Conservation (phyloP, 2,329 filamentous ascomycete species). For the Chaetomiaceae sp. region DNA sequence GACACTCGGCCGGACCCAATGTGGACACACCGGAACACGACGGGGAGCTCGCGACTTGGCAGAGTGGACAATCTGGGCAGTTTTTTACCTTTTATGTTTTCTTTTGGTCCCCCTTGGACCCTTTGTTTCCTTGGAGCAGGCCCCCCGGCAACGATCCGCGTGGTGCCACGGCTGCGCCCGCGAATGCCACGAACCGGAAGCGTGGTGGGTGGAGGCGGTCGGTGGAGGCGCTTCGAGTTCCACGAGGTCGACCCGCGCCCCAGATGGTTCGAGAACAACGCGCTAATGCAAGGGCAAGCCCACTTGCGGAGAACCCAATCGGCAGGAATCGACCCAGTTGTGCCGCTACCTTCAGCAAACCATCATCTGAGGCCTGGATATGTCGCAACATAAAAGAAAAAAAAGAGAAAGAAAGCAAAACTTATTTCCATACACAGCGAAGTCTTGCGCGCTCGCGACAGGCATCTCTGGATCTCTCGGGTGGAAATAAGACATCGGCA, state of each 20-base stretch:
- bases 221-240: background rate
- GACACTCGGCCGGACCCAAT: constrained; percentile 7
- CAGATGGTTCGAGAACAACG: background rate
- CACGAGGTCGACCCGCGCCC: background rate
- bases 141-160: background rate
- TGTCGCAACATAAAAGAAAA: too few relatives aligned
- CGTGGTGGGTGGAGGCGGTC: background rate
- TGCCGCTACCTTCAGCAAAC: background rate
- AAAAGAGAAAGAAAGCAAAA: too few relatives aligned
- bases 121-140: too few relatives aligned
- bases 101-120: too few relatives aligned
- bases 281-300: background rate
- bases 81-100: too few relatives aligned
- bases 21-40: background rate
- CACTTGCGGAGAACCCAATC: background rate
- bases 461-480: too few relatives aligned
- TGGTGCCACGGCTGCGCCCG: background rate
- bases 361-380: too few relatives aligned
- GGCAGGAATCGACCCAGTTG: background rate
- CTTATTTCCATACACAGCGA: too few relatives aligned
- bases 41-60: too few relatives aligned
- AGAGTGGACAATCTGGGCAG: too few relatives aligned
- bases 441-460: too few relatives aligned
- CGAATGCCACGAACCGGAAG: background rate
- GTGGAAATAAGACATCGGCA: background rate